Conservation (phyloP, 805 yeast species). For the Starmerella geochares region DNA sequence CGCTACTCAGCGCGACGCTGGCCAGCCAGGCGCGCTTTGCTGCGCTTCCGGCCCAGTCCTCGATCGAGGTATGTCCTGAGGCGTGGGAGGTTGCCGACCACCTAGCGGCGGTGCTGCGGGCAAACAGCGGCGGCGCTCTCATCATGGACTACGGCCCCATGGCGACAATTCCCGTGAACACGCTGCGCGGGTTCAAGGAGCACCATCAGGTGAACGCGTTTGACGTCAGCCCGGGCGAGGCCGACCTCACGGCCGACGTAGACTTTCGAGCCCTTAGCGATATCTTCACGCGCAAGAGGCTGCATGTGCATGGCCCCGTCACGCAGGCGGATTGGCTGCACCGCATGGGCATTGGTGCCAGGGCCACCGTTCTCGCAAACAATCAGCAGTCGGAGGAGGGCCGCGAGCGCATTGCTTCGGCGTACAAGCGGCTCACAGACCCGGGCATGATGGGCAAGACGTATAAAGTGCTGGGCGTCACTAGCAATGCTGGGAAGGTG, state of each 20-base stretch:
- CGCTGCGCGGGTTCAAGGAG: constrained; percentile 61
- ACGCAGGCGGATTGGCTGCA: constrained; percentile 76
- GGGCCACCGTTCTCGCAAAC: constrained; percentile 43
- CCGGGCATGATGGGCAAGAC: constrained; percentile 64
- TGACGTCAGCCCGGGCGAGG: constrained; percentile 58
- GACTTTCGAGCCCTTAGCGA: constrained; percentile 54
- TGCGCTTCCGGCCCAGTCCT: constrained; percentile 44
- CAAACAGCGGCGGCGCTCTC: constrained; percentile 50
- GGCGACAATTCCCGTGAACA: constrained; percentile 53
- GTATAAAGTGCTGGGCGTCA: constrained; percentile 59
- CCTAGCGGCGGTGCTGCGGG: constrained; percentile 39
- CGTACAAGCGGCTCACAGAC: constrained; percentile 56
- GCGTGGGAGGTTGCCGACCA: constrained; percentile 49
- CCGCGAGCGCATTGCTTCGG: constrained; percentile 43
- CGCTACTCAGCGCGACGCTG: constrained; percentile 15
- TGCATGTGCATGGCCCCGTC: constrained; percentile 45
- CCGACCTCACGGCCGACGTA: constrained; percentile 74
- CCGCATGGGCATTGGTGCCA: constrained; percentile 60
- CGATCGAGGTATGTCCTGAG: constrained; percentile 68
- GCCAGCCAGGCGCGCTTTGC: constrained; percentile 37
- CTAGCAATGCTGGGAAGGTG: constrained; percentile 9
- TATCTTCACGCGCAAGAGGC: constrained; percentile 30
- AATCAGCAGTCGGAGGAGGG: constrained; percentile 36
- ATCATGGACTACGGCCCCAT: constrained; percentile 70
- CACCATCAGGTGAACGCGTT: constrained; percentile 71